Percentiles rank a stretch among this genome's conserved stretches.
Evolutionary conservation across 805 yeast genomes (phyloP).

Genomic region (Nakazawaea holstii): DNA sequence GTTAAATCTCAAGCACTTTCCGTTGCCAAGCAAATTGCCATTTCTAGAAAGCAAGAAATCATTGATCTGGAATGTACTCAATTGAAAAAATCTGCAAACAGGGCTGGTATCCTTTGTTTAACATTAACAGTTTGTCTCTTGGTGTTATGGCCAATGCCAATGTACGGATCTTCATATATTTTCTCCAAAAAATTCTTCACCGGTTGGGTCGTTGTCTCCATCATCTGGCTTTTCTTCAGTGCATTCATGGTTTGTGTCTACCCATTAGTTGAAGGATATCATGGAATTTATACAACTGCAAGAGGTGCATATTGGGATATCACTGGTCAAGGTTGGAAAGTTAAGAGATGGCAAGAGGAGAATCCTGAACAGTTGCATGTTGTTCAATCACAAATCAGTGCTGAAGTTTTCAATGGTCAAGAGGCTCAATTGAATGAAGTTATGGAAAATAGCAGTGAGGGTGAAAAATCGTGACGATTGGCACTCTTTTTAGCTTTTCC

Average conservation of each 20-base stretch:
- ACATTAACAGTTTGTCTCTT: slow-evolving; percentile 58
- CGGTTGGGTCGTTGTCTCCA: slow-evolving; percentile 82
- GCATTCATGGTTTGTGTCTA: slow-evolving; percentile 57
- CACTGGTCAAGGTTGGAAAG: slow-evolving; percentile 68
- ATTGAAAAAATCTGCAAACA: slow-evolving; percentile 52
- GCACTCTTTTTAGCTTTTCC: not conserved
- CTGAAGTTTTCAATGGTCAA: slow-evolving; percentile 25
- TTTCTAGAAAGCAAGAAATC: slow-evolving; percentile 17
- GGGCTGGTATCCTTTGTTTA: slow-evolving; percentile 56
- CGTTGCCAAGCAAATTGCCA: slow-evolving; percentile 16
- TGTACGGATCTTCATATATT: slow-evolving; percentile 77
- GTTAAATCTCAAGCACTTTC: slow-evolving; percentile 10
- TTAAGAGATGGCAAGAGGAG: slow-evolving; percentile 67
- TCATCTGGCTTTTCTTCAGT: slow-evolving; percentile 75
- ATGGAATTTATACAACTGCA: slow-evolving; percentile 54
- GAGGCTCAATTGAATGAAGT: slow-evolving; percentile 14
- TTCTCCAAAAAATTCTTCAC: slow-evolving; percentile 76
- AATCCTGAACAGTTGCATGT: slow-evolving; percentile 76
- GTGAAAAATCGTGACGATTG: not conserved
- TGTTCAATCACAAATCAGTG: slow-evolving; percentile 59
- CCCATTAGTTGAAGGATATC: slow-evolving; percentile 73
- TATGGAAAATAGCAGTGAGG: not conserved
- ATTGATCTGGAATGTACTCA: slow-evolving; percentile 46
- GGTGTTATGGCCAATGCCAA: slow-evolving; percentile 90
- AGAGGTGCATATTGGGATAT: slow-evolving; percentile 86